phyloP scores from a whole-genome alignment of 1,284 basidiomycete species.

The Kalmanozyma brasiliensis region DNA sequence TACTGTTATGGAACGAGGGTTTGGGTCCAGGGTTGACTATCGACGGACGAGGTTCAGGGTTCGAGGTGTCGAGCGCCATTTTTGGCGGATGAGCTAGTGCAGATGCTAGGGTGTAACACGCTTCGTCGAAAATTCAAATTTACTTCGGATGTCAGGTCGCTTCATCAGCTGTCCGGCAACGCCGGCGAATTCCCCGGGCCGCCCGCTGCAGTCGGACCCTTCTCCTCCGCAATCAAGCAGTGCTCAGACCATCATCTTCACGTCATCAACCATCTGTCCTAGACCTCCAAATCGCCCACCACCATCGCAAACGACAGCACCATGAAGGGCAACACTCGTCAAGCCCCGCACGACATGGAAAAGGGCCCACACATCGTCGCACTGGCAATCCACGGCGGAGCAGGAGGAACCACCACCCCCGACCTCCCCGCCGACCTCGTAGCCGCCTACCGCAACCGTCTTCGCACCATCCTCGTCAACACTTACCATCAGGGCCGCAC shows the following conservation, averaged over 20 bases:
- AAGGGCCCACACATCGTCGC: conserved; percentile 24
- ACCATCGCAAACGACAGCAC: not conserved
- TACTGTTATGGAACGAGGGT: conserved; percentile 23
- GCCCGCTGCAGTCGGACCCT: too few species aligned
- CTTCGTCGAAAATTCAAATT: conserved; percentile 2
- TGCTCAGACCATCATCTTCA: too few species aligned
- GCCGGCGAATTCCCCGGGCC: too few species aligned
- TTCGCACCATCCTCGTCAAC: conserved; percentile 73
- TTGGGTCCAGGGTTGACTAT: conserved; percentile 23
- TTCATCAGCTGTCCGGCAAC: too few species aligned
- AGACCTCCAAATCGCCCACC: too few species aligned
- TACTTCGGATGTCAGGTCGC: too few species aligned
- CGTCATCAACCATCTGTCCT: too few species aligned
- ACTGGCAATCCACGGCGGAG: conserved; percentile 50
- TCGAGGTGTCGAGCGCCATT: too few species aligned
- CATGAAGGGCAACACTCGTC: not conserved
- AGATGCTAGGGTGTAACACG: conserved; percentile 5
- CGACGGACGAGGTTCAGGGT: conserved; percentile 1
- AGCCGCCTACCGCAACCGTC: conserved; percentile 74
- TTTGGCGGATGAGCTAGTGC: too few species aligned
- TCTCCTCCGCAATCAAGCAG: too few species aligned
- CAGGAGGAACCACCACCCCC: conserved; percentile 33
- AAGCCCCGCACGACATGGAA: conserved; percentile 1
- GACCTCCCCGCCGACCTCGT: conserved; percentile 69
- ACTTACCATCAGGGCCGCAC: conserved; percentile 76